These are phyloP conservation scores for Pelargonium fulgidum DNA, from an alignment of 441 rosid species.

Conservation along the genomic window DNA sequence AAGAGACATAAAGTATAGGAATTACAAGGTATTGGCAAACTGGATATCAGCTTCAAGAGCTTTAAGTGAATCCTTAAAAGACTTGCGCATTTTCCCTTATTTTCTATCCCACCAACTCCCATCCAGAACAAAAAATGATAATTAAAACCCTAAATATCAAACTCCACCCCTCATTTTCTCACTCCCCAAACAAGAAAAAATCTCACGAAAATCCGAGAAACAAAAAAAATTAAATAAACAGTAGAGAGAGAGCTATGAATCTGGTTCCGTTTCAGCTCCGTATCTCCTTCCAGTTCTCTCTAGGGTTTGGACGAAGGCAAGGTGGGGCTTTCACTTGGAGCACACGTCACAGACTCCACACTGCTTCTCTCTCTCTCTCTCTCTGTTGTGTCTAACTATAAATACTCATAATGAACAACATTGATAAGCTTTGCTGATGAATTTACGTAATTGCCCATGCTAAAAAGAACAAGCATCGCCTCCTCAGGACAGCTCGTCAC, in stretches of 20 bases:
- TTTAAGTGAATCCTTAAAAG: slow-evolving; percentile 89
- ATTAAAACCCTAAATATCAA: too few species aligned
- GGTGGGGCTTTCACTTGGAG: neutral
- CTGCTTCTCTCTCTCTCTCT: neutral
- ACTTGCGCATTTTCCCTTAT: slow-evolving; percentile 61
- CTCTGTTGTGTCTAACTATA: neutral
- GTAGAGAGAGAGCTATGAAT: neutral
- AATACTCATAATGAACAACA: neutral
- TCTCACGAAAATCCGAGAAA: neutral
- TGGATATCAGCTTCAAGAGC: slow-evolving; percentile 99
- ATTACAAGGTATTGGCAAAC: slow-evolving; percentile 87
- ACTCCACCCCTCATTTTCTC: slow-evolving; percentile 11
- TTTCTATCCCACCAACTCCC: slow-evolving; percentile 22
- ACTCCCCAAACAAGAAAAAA: neutral
- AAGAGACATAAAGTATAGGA: slow-evolving; percentile 16
- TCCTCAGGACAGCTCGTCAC: neutral
- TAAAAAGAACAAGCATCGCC: neutral
- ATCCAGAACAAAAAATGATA: neutral
- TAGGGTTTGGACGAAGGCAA: neutral
- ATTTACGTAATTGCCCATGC: neutral
- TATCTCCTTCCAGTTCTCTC: too few species aligned
- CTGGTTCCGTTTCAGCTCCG: neutral
- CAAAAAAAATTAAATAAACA: too few species aligned
- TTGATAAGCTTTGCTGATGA: neutral
- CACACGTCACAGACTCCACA: too few species aligned